Percentiles rank a stretch among this genome's conserved stretches.
phyloP scores from a whole-genome alignment of 129 eudicot genomes.

The Smallanthus sonchifolius region DNA sequence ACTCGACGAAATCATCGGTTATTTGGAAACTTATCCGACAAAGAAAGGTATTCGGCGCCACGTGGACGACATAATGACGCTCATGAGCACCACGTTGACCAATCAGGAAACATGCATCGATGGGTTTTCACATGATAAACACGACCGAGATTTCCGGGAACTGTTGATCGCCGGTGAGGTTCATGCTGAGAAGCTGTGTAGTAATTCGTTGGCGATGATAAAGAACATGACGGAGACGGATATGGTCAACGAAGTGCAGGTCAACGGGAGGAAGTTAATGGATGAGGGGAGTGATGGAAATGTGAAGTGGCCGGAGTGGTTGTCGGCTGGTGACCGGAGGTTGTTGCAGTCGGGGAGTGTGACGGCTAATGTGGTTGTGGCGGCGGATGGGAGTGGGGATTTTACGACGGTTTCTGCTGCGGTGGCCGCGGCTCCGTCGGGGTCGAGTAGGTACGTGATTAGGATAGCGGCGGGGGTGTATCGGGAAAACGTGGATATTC shows the following conservation, averaged over 20 bases:
- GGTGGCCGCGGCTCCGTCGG: conserved; percentile 74
- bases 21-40: conserved; percentile 36
- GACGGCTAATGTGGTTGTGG: conserved; percentile 74
- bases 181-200: conserved; percentile 65
- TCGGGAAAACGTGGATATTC: conserved; percentile 65
- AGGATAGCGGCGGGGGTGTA: conserved; percentile 78
- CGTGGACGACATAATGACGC: conserved; percentile 59
- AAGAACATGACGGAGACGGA: conserved; percentile 67
- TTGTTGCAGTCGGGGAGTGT: conserved; percentile 53
- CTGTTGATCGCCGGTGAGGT: conserved; percentile 38
- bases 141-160: conserved; percentile 42
- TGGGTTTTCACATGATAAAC: conserved; percentile 61
- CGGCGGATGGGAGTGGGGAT: conserved; percentile 77
- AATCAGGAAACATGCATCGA: conserved; percentile 79
- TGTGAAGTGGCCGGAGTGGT: conserved; percentile 70
- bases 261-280: conserved; percentile 38
- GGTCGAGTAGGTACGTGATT: conserved; percentile 58
- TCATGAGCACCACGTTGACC: conserved; percentile 64
- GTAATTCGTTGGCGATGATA: conserved; percentile 74
- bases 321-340: conserved; percentile 65
- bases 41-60: conserved; percentile 42
- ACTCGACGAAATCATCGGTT: conserved; percentile 30
- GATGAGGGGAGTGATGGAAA: neutral
- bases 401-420: conserved; percentile 62
- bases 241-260: conserved; percentile 27